Percentiles rank a stretch among this genome's conserved stretches.
Evolutionary conservation across 495 filamentous ascomycete genomes (phyloP).

Genomic region (Lentithecium fluviatile): DNA sequence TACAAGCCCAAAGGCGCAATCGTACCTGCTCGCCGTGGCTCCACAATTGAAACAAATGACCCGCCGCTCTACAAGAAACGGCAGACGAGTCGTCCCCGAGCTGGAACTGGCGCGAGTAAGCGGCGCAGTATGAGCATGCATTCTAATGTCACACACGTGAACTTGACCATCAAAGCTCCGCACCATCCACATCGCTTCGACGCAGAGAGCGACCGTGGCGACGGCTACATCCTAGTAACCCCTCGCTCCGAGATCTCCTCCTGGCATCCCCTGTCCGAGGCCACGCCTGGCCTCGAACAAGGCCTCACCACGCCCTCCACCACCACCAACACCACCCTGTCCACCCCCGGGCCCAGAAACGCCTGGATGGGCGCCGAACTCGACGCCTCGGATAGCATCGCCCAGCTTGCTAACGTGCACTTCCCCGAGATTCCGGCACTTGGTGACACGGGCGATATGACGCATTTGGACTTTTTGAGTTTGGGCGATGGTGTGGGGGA

Average conservation of each 20-base stretch:
- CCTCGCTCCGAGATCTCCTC: slow-evolving; percentile 35
- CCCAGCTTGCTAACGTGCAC: slow-evolving; percentile 30
- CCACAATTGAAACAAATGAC: slow-evolving; percentile 31
- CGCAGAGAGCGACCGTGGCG: slow-evolving; percentile 12
- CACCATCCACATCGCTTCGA: slow-evolving; percentile 14
- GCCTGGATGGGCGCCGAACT: slow-evolving; percentile 37
- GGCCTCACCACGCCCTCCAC: slow-evolving; percentile 1
- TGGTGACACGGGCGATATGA: slow-evolving; percentile 8
- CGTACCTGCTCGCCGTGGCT: slow-evolving; percentile 38
- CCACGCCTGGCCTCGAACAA: slow-evolving; percentile 6
- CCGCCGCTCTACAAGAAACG: slow-evolving; percentile 34
- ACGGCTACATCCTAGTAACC: slow-evolving; percentile 39
- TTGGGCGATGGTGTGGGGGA: slow-evolving; percentile 18
- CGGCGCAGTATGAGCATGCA: slow-evolving; percentile 19
- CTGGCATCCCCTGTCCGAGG: slow-evolving; percentile 14
- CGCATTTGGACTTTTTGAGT: slow-evolving; percentile 33
- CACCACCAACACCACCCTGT: neutral
- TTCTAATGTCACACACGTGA: slow-evolving; percentile 18
- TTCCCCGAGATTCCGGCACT: slow-evolving; percentile 30
- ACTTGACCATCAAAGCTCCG: slow-evolving; percentile 28
- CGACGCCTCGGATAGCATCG: slow-evolving; percentile 18
- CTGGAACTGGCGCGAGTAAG: slow-evolving; percentile 8
- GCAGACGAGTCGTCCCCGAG: slow-evolving; percentile 30
- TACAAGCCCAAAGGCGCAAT: slow-evolving; percentile 27
- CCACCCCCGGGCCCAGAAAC: slow-evolving; percentile 12